These are phyloP conservation scores for Leccinum cinnamomeum DNA, from an alignment of 1,284 basidiomycete genomes.

Conservation along the genomic window DNA sequence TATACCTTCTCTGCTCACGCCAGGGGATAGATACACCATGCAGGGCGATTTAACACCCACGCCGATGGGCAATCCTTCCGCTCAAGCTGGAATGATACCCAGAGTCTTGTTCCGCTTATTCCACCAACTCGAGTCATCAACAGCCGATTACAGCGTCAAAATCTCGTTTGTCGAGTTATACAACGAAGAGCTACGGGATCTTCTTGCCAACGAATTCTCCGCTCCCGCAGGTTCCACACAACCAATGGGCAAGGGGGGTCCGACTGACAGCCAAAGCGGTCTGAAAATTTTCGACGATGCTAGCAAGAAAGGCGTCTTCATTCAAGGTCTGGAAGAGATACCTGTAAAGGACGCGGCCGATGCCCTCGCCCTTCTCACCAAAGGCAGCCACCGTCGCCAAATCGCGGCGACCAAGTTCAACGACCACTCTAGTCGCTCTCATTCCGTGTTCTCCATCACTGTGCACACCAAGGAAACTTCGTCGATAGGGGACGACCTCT, in stretches of 20 bases:
- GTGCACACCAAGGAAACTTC: slow-evolving; percentile 90
- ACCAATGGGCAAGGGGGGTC: slow-evolving; percentile 66
- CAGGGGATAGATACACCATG: slow-evolving; percentile 79
- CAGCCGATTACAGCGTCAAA: slow-evolving; percentile 89
- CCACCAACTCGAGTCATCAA: slow-evolving; percentile 77
- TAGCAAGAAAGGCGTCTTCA: slow-evolving; percentile 84
- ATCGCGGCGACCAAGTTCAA: slow-evolving; percentile 98
- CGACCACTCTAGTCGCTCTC: slow-evolving; percentile 95
- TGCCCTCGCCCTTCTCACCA: slow-evolving; percentile 82
- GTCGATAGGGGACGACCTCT: slow-evolving; percentile 79
- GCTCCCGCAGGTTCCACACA: slow-evolving; percentile 60
- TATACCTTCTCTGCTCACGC: slow-evolving; percentile 11
- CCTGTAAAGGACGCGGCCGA: slow-evolving; percentile 83
- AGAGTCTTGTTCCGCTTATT: slow-evolving; percentile 93
- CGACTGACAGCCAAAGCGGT: slow-evolving; percentile 44
- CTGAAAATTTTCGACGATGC: slow-evolving; percentile 94
- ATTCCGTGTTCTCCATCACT: slow-evolving; percentile 97
- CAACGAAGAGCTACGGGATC: slow-evolving; percentile 97
- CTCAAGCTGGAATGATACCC: slow-evolving; percentile 97
- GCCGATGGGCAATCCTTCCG: slow-evolving; percentile 83
- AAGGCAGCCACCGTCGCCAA: slow-evolving; percentile 89
- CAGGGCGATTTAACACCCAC: slow-evolving; percentile 86
- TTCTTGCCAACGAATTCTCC: slow-evolving; percentile 74
- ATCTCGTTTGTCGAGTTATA: slow-evolving; percentile 98
- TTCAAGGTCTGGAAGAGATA: slow-evolving; percentile 94